These are phyloP conservation scores for Eutrema japonicum DNA, from an alignment of 345 rosid genomes.

Conservation along the genomic window DNA sequence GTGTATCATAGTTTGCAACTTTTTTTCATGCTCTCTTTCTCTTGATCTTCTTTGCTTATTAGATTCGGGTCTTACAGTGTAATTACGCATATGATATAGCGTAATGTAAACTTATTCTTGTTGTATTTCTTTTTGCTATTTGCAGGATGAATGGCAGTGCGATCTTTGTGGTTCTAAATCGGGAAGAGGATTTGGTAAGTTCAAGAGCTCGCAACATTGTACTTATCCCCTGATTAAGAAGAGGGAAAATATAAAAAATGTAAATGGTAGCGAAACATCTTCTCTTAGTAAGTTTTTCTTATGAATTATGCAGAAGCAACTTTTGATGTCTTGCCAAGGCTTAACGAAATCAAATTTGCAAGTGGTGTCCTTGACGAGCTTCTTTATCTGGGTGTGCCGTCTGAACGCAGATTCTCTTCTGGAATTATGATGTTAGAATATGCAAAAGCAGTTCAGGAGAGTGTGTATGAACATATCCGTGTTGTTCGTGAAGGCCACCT, in stretches of 20 bases:
- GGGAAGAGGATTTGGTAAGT: constrained; percentile 99
- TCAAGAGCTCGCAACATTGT: constrained; percentile 13
- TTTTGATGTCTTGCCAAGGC: constrained; percentile 92
- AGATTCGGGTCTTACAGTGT: neutral
- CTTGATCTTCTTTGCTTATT: constrained; percentile 5
- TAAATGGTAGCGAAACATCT: neutral
- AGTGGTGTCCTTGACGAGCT: constrained; percentile 97
- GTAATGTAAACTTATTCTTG: neutral
- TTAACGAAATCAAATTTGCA: constrained; percentile 93
- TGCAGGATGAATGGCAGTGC: constrained; percentile 97
- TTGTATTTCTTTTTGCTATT: constrained; percentile 2
- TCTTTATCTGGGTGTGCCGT: constrained; percentile 82
- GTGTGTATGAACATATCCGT: constrained; percentile 95
- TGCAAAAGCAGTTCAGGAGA: constrained; percentile 93
- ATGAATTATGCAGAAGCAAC: constrained; percentile 78
- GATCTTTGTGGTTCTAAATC: constrained; percentile 89
- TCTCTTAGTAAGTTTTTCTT: constrained; percentile 19
- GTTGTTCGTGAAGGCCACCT: constrained; percentile 98
- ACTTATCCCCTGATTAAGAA: neutral
- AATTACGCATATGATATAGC: neutral
- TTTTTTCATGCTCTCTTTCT: neutral
- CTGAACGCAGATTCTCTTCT: constrained; percentile 72
- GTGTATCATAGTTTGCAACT: neutral
- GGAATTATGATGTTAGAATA: constrained; percentile 89
- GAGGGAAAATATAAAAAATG: neutral